Conservation (phyloP, 2,329 filamentous ascomycete species). For the Fusarium virguliforme region DNA sequence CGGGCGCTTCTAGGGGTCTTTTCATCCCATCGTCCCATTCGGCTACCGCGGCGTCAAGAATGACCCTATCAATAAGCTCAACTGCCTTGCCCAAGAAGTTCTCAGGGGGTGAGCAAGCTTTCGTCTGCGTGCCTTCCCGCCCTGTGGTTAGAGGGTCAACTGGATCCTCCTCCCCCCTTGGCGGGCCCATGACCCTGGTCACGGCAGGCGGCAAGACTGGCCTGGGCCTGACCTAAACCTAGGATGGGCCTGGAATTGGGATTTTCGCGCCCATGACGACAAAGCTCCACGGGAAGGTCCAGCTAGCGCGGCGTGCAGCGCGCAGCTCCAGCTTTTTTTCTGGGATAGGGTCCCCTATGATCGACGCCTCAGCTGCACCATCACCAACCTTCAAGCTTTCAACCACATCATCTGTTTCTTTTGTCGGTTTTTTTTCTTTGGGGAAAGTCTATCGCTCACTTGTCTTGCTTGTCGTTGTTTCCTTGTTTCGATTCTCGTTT, state of each 20-base stretch:
- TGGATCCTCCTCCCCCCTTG: too few species aligned
- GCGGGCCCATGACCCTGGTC: conserved; percentile 25
- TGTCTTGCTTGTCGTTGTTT: conserved; percentile 10
- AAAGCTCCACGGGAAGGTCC: conserved; percentile 21
- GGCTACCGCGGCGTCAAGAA: conserved; percentile 21
- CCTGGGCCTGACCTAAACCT: neutral
- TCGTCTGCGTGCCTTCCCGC: neutral
- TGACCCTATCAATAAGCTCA: neutral
- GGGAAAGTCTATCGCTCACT: conserved; percentile 7
- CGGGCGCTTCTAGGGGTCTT: conserved; percentile 22
- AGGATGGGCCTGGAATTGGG: conserved; percentile 40
- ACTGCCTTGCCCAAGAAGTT: neutral
- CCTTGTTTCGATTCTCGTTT: conserved; percentile 23
- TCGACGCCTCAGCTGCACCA: neutral
- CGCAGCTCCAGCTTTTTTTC: conserved; percentile 4
- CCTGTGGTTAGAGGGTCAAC: neutral
- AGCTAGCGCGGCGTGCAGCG: neutral
- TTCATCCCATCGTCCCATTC: conserved; percentile 8
- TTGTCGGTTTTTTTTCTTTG: neutral
- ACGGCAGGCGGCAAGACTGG: conserved; percentile 11
- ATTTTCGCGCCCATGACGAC: conserved; percentile 46
- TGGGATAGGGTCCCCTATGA: neutral
- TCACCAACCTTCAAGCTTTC: conserved; percentile 6
- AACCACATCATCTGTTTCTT: conserved; percentile 7
- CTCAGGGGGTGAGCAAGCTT: conserved; percentile 1